phyloP scores from a whole-genome alignment of 2,329 filamentous ascomycete genomes.

The Neophaeococcomyces aloes region DNA sequence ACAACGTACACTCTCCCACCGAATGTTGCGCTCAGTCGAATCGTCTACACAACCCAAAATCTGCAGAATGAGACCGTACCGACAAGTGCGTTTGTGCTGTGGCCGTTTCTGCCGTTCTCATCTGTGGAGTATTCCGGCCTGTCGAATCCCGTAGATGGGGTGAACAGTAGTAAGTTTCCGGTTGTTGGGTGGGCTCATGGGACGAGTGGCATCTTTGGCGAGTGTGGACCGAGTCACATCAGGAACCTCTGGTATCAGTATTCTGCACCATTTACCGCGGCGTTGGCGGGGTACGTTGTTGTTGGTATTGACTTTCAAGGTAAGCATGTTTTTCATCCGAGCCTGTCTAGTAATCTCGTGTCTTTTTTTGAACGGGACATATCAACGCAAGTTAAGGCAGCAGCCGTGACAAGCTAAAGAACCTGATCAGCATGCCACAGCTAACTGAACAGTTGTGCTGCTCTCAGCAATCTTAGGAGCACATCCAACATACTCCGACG shows the following conservation, averaged over 20 bases:
- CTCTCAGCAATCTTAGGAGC: too few relatives aligned
- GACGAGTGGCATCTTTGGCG: slow-evolving; percentile 32
- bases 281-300: slow-evolving; percentile 35
- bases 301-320: slow-evolving; percentile 34
- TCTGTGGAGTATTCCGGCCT: slow-evolving; percentile 3
- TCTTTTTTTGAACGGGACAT: too few relatives aligned
- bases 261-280: slow-evolving; percentile 31
- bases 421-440: too few relatives aligned
- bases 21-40: slow-evolving; percentile 36
- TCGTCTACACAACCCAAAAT: slow-evolving; percentile 40
- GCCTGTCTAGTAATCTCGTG: too few relatives aligned
- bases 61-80: slow-evolving; percentile 38
- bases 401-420: too few relatives aligned
- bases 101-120: slow-evolving; percentile 33
- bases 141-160: not conserved
- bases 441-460: too few relatives aligned
- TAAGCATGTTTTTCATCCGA: too few relatives aligned
- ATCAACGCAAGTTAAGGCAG: too few relatives aligned
- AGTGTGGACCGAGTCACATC: slow-evolving; percentile 33
- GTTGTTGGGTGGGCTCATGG: slow-evolving; percentile 38
- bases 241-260: slow-evolving; percentile 35
- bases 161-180: slow-evolving; percentile 17
- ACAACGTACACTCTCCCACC: slow-evolving; percentile 33
- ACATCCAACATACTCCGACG: too few relatives aligned
- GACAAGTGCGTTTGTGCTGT: slow-evolving; percentile 41